Percentiles rank a stretch among this genome's conserved stretches.
Conservation (phyloP, 805 yeast genomes). For the Saccharomycopsis vini region DNA sequence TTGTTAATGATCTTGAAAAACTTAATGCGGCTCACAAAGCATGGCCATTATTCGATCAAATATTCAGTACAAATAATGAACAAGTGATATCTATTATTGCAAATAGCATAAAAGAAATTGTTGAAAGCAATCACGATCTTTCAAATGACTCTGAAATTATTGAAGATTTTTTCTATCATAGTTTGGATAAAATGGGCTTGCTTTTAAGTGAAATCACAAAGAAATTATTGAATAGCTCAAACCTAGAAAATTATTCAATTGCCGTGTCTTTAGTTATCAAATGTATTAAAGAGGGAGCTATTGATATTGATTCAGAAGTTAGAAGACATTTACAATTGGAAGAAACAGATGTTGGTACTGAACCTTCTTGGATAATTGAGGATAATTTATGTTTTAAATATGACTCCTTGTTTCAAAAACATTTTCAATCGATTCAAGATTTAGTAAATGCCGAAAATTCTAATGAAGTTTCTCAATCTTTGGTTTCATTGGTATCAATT, state of each 20-base stretch:
- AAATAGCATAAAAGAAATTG: constrained; percentile 1
- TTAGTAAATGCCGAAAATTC: background rate
- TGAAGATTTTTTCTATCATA: constrained; percentile 15
- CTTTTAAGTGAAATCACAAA: constrained; percentile 5
- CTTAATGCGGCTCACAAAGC: constrained; percentile 40
- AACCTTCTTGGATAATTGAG: constrained; percentile 11
- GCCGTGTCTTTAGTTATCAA: constrained; percentile 10
- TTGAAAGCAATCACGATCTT: background rate
- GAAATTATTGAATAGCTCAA: constrained; percentile 3
- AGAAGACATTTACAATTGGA: constrained; percentile 8
- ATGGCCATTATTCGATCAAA: constrained; percentile 23
- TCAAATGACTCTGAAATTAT: background rate
- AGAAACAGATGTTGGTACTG: constrained; percentile 1
- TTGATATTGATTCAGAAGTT: constrained; percentile 12
- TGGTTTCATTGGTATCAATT: constrained; percentile 32
- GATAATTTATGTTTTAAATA: constrained; percentile 12
- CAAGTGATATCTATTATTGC: constrained; percentile 3
- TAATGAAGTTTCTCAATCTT: constrained; percentile 20
- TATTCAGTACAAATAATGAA: background rate
- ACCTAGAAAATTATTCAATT: background rate
- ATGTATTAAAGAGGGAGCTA: constrained; percentile 15
- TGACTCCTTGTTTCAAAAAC: constrained; percentile 6
- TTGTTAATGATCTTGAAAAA: constrained; percentile 35
- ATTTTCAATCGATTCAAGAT: constrained; percentile 9
- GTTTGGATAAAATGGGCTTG: constrained; percentile 6